phyloP scores from a whole-genome alignment of 2,329 filamentous ascomycete genomes.

The Sporothrix curviconia region DNA sequence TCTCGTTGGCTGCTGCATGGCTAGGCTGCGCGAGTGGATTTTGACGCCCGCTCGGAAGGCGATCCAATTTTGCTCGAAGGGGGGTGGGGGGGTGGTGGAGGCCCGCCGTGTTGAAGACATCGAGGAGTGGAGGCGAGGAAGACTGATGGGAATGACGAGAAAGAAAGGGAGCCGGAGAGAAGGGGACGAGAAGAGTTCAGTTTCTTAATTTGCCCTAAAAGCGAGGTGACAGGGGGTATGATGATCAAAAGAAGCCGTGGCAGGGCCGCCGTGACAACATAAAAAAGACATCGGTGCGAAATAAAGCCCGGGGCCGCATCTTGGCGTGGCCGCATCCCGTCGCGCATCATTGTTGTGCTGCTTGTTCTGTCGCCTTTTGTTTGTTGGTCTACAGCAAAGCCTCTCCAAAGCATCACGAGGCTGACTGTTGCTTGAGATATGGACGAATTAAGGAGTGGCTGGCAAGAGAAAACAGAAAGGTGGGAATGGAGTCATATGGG shows the following conservation, averaged over 20 bases:
- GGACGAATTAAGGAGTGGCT: background rate
- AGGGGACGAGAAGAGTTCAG: background rate
- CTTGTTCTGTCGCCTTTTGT: too few species aligned
- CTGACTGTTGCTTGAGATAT: too few species aligned
- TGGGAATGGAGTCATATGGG: background rate
- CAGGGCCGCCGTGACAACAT: background rate
- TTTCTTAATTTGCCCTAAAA: background rate
- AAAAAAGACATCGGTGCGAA: background rate
- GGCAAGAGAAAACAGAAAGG: background rate
- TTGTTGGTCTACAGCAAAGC: too few species aligned
- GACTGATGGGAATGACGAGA: background rate
- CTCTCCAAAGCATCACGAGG: background rate
- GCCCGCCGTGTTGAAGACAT: background rate
- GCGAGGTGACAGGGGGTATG: background rate
- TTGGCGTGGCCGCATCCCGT: too few species aligned
- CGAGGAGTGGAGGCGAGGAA: background rate
- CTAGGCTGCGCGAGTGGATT: constrained; percentile 1
- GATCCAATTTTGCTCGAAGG: constrained; percentile 13
- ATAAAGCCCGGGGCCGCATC: too few species aligned
- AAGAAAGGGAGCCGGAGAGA: background rate
- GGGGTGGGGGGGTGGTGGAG: background rate
- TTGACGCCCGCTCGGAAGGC: constrained; percentile 11
- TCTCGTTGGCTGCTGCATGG: constrained; percentile 6
- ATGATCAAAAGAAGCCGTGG: background rate
- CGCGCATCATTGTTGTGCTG: too few species aligned